Evolutionary conservation across 129 eudicot genomes (phyloP), one percentile per base, ranked within the genome.

Genomic region (Sambucus nigra): DNA sequence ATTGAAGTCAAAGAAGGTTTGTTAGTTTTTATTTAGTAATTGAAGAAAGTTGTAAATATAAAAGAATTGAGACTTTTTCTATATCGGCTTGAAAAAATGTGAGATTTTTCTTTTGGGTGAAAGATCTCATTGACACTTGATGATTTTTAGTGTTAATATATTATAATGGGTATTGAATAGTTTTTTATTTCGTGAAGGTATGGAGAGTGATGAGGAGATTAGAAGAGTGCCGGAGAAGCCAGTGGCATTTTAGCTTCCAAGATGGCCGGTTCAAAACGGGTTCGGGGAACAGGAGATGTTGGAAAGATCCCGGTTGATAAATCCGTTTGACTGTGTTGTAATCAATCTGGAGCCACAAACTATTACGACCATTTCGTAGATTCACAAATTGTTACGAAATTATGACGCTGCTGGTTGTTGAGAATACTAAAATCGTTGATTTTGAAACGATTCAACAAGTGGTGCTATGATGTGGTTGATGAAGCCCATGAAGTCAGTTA

Each of bases 151-250:
- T n/a, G n/a, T n/a, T n/a, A n/a, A n/a, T n/a, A n/a, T n/a, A n/a
- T 10, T 13, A 35, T 17, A 20, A 5, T 42, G 9, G 47, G 27
- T 40, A 20, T 29, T 19, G 21, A 14, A n/a, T n/a, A n/a, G n/a
- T n/a, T n/a, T n/a, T n/a, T n/a, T n/a, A n/a, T 67, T 5, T 18
- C 28, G 41, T 70, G 18, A 51, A 88, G 97, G 97, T 25, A 79
- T 88, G 88, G 97, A 88, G 82, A 88, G 97, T 63, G 97, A 88
- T 64, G 97, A 88, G 18, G 97, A 84, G 72, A 84, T 88, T 59
- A 67, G 97, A 53, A 74, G 94, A 69, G 97, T 88, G 42, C 97
- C 97, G 29, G 97, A 88, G 97, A 81, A 60, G 75, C 71, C 1
- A 71, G 63, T 19, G 86, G 78, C 5, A 53, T 71, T 18, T 69